These are phyloP conservation scores for Thelonectria rubi DNA, from an alignment of 2,329 filamentous ascomycete genomes.

Conservation along the genomic window DNA sequence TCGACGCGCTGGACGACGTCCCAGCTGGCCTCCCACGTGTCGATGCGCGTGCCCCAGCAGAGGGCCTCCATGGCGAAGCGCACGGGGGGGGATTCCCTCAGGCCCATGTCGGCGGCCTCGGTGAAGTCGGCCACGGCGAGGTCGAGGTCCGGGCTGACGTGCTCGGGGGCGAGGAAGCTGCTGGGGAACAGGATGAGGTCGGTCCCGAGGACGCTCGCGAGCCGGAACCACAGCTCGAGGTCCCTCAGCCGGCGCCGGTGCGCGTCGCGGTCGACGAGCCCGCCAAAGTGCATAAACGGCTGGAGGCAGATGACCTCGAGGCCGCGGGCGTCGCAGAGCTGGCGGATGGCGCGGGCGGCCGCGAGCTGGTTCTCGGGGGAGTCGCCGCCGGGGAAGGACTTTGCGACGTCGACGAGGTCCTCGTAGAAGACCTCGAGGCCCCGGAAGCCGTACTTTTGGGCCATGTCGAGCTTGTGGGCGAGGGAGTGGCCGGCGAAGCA, in stretches of 20 bases:
- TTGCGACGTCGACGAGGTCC: slow-evolving; percentile 72
- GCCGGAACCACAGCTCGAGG: slow-evolving; percentile 73
- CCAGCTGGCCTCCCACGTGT: slow-evolving; percentile 79
- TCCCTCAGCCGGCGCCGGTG: slow-evolving; percentile 68
- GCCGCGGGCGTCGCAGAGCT: slow-evolving; percentile 63
- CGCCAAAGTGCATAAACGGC: slow-evolving; percentile 82
- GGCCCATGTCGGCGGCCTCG: slow-evolving; percentile 73
- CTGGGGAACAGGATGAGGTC: slow-evolving; percentile 80
- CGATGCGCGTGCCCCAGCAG: slow-evolving; percentile 74
- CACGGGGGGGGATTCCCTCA: slow-evolving; percentile 63
- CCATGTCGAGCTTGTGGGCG: slow-evolving; percentile 73
- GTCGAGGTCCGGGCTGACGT: slow-evolving; percentile 57
- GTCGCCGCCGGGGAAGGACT: slow-evolving; percentile 52
- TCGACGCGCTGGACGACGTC: slow-evolving; percentile 72
- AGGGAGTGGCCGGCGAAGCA: slow-evolving; percentile 74
- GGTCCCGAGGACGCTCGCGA: slow-evolving; percentile 71
- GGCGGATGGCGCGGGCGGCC: slow-evolving; percentile 66
- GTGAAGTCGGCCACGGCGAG: slow-evolving; percentile 70
- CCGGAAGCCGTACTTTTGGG: slow-evolving; percentile 69
- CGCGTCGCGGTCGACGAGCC: slow-evolving; percentile 68
- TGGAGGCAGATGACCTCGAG: slow-evolving; percentile 73
- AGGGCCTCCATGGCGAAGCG: slow-evolving; percentile 79
- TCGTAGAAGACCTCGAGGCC: slow-evolving; percentile 83
- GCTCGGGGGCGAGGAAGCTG: slow-evolving; percentile 66
- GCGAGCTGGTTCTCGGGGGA: slow-evolving; percentile 56